phyloP scores from a whole-genome alignment of 2,329 filamentous ascomycete genomes.

The Erysiphe pulchra region DNA sequence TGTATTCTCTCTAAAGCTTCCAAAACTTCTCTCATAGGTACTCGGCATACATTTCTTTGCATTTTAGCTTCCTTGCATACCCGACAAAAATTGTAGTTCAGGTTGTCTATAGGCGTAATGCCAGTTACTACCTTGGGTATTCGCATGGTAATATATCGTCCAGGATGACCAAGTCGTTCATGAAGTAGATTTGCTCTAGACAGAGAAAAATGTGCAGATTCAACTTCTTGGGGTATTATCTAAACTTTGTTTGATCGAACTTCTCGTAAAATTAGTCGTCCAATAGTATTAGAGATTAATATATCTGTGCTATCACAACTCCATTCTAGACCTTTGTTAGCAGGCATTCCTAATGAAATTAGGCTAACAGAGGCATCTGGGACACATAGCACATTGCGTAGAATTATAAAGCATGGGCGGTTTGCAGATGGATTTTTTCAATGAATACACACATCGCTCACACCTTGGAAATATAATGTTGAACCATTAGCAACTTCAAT shows the following conservation, averaged over 20 bases:
- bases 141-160: not conserved
- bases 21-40: too few species aligned
- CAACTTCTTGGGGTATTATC: not conserved
- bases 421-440: not conserved
- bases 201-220: not conserved
- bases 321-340: not conserved
- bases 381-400: not conserved
- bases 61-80: too few species aligned
- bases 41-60: too few species aligned
- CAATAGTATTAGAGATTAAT: not conserved
- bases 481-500: not conserved
- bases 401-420: not conserved
- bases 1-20: too few species aligned
- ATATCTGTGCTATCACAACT: not conserved
- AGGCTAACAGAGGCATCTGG: not conserved
- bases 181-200: not conserved
- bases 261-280: not conserved
- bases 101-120: not conserved
- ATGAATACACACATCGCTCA: not conserved
- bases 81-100: too few species aligned
- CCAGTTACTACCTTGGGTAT: not conserved
- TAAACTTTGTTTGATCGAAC: not conserved
- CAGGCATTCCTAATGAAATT: not conserved
- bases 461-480: not conserved
- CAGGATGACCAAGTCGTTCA: not conserved